Conservation (phyloP, 2,329 filamentous ascomycete genomes). For the Cladosporium sp. region DNA sequence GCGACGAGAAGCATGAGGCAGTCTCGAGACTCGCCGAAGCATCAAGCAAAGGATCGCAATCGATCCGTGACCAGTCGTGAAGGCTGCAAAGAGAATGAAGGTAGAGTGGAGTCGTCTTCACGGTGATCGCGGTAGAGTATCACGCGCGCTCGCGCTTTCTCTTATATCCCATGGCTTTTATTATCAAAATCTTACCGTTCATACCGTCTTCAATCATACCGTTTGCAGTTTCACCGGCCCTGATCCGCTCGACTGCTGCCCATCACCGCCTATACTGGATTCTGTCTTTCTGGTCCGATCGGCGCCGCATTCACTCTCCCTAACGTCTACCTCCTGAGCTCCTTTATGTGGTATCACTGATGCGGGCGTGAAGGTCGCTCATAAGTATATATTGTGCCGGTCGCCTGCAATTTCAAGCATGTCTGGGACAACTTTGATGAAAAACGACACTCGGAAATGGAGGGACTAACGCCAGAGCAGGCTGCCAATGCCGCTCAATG, state of each 20-base stretch:
- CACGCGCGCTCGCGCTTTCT: constrained; percentile 8
- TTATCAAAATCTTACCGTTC: constrained; percentile 20
- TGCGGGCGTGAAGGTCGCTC: constrained; percentile 14
- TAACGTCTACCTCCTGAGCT: constrained; percentile 18
- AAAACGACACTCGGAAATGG: constrained; percentile 19
- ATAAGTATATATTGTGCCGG: constrained; percentile 16
- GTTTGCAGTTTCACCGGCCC: constrained; percentile 7
- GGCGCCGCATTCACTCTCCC: constrained; percentile 12
- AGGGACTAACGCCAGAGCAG: constrained; percentile 19
- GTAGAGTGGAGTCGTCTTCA: constrained; percentile 14
- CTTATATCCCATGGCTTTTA: constrained; percentile 16
- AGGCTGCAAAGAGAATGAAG: constrained; percentile 2
- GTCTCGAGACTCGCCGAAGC: background rate
- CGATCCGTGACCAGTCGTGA: constrained; percentile 5
- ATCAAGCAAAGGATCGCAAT: background rate
- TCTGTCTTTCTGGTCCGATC: constrained; percentile 16
- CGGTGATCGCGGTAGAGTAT: constrained; percentile 6
- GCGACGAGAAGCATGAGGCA: background rate
- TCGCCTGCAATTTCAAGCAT: constrained; percentile 18
- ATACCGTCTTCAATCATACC: constrained; percentile 19
- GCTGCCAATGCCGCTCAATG: constrained; percentile 16
- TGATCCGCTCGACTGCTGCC: constrained; percentile 11
- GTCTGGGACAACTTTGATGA: constrained; percentile 19
- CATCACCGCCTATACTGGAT: constrained; percentile 12
- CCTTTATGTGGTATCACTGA: constrained; percentile 14